Conservation (phyloP, 331 rosid genomes). For the Rosa hybrid region DNA sequence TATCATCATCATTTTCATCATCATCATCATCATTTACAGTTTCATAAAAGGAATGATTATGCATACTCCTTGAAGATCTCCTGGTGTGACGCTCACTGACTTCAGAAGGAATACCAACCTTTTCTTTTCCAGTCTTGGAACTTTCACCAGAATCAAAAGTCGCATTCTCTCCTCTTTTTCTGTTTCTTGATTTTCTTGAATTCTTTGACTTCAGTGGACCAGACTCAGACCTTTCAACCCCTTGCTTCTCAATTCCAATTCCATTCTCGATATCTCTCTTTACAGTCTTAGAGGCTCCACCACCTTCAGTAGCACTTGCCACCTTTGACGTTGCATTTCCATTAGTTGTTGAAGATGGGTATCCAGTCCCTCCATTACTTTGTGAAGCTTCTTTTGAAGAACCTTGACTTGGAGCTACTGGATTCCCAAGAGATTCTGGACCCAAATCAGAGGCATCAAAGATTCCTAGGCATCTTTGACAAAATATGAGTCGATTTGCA, state of each 20-base stretch:
- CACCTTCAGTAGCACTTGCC: constrained; percentile 32
- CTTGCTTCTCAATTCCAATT: constrained; percentile 33
- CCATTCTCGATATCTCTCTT: constrained; percentile 37
- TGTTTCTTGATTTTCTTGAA: constrained; percentile 30
- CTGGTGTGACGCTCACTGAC: constrained; percentile 17
- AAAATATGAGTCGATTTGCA: constrained; percentile 19
- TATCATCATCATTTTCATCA: constrained; percentile 25
- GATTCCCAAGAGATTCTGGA: constrained; percentile 26
- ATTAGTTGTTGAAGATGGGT: constrained; percentile 15
- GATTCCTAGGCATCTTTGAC: constrained; percentile 54
- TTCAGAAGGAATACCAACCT: constrained; percentile 33
- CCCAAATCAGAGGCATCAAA: constrained; percentile 57
- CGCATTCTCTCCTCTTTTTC: constrained; percentile 50
- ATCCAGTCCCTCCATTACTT: constrained; percentile 31
- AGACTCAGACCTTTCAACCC: constrained; percentile 35
- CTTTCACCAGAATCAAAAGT: constrained; percentile 34
- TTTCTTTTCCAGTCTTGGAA: constrained; percentile 34
- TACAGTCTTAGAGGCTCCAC: constrained; percentile 33
- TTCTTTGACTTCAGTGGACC: constrained; percentile 39
- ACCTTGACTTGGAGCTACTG: constrained; percentile 38
- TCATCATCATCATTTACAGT: constrained; percentile 23
- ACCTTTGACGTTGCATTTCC: constrained; percentile 28
- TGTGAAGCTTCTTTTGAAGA: constrained; percentile 36
- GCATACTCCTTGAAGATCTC: constrained; percentile 50
- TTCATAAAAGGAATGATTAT: constrained; percentile 28